Conservation (phyloP, 306 rosid genomes). For the Echinosophora koreensis region DNA sequence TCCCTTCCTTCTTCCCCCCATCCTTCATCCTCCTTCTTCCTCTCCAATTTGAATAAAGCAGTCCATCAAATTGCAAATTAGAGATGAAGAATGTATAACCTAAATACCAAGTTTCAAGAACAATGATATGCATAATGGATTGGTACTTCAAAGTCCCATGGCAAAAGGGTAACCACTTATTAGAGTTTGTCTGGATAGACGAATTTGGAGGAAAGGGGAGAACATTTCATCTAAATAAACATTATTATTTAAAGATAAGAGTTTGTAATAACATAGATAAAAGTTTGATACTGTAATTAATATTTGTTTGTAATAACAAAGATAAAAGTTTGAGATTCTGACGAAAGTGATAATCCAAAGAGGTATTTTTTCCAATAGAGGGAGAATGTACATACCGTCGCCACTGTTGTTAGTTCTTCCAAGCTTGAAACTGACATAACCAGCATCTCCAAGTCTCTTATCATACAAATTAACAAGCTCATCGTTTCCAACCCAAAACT, state of each 20-base stretch:
- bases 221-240: too few relatives aligned
- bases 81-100: neutral
- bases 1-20: too few relatives aligned
- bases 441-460: slow-evolving; percentile 77
- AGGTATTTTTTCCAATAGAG: slow-evolving; percentile 7
- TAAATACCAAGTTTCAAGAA: neutral
- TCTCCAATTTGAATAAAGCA: slow-evolving; percentile 9
- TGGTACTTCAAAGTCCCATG: neutral
- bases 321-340: slow-evolving; percentile 7
- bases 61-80: too few relatives aligned
- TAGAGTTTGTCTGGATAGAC: neutral
- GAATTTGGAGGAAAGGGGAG: neutral
- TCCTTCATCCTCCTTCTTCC: too few relatives aligned
- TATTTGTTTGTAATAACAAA: slow-evolving; percentile 9
- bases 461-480: slow-evolving; percentile 86
- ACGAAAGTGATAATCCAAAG: neutral
- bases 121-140: neutral
- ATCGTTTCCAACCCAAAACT: slow-evolving; percentile 87
- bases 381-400: slow-evolving; percentile 68
- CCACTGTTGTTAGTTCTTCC: slow-evolving; percentile 97
- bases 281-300: neutral
- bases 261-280: too few relatives aligned
- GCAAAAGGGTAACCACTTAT: neutral
- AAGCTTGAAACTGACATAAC: slow-evolving; percentile 81
- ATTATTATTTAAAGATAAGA: too few relatives aligned